Conservation (phyloP, 192 early-diverging fungal species). For the Coemansia umbellata region DNA sequence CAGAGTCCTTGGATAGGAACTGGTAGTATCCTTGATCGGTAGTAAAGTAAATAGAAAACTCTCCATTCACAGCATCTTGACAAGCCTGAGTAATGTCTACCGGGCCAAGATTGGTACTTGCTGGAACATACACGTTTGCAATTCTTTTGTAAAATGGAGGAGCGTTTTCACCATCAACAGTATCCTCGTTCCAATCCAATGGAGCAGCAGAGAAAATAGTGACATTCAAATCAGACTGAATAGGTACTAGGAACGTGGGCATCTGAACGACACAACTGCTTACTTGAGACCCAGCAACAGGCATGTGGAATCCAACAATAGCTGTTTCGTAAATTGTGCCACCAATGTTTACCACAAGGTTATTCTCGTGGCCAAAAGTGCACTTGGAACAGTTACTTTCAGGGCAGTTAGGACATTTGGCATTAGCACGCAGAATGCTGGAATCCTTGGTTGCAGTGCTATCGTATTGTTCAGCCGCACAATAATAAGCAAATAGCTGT, state of each 20-base stretch:
- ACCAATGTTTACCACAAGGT: conserved; percentile 28
- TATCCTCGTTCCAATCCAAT: conserved; percentile 32
- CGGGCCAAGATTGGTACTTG: conserved; percentile 12
- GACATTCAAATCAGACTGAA: background rate
- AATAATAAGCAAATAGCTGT: background rate
- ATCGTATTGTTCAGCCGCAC: background rate
- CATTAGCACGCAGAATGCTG: conserved; percentile 39
- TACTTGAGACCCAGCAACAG: conserved; percentile 13
- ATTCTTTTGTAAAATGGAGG: conserved; percentile 13
- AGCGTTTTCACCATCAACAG: conserved; percentile 27
- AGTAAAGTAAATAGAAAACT: conserved; percentile 24
- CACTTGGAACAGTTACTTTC: conserved; percentile 48
- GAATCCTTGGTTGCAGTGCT: conserved; percentile 45
- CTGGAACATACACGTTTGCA: conserved; percentile 20
- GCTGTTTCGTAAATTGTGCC: conserved; percentile 25
- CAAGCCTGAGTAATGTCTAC: conserved; percentile 39
- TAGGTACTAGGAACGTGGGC: conserved; percentile 27
- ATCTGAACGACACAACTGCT: conserved; percentile 33
- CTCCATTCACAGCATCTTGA: conserved; percentile 16
- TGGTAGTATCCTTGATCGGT: conserved; percentile 13
- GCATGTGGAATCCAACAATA: conserved; percentile 37
- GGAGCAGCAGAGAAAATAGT: conserved; percentile 16
- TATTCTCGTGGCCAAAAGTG: conserved; percentile 30
- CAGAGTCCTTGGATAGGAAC: conserved; percentile 48
- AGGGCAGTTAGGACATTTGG: conserved; percentile 38